Base-by-base conservation (phyloP, 176 grass and related monocot genomes). In the Carex littledalei region DNA sequence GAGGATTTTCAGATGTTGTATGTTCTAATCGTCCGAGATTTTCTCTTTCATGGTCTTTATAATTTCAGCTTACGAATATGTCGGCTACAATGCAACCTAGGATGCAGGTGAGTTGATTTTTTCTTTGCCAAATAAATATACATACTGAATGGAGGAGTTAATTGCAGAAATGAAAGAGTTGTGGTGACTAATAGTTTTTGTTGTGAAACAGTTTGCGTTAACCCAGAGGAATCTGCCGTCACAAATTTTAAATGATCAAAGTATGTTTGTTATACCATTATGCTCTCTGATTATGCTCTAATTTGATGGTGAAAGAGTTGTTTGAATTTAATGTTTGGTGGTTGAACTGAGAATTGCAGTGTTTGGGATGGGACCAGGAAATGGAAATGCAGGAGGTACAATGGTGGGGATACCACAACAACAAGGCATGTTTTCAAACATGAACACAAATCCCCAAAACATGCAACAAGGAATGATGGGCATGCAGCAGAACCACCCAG, bases 401-500 rank as follows among this genome's bases (percentile, higher is more conserved):
- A 89, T 98, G 91, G 88, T 98, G 86, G 91, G 93, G 73, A 95
- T 95, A 86, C 90, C 90, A 78, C 94, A 97, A 50, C 94, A 94
- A 80, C 95, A 94, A 87, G 91, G 92, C 79, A 72, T 91, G 47
- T 94, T 90, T 37, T 88, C 88, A 17, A 97, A 92, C 67, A 91
- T 97, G 80, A 90, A 86, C 22, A 81, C 89, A 34, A 92, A 88
- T 67, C 84, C 85, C 32, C 95, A 93, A 63, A 95, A 85, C 73
- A 63, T 98, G 86, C 95, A 94, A 83, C 88, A 91, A 84, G 93
- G 96, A 18, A 95, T 98, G 91, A 89, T 84, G n/a, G 89, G 87
- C 84, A 89, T 98, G 71, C 89, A 87, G 63, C 94, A 39, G 37
- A 39, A 39, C 37, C 29, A 92, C 72, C 86, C 88, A 63, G 75